phyloP scores from a whole-genome alignment of 2,329 filamentous ascomycete genomes.

The Trichoderma sp. region DNA sequence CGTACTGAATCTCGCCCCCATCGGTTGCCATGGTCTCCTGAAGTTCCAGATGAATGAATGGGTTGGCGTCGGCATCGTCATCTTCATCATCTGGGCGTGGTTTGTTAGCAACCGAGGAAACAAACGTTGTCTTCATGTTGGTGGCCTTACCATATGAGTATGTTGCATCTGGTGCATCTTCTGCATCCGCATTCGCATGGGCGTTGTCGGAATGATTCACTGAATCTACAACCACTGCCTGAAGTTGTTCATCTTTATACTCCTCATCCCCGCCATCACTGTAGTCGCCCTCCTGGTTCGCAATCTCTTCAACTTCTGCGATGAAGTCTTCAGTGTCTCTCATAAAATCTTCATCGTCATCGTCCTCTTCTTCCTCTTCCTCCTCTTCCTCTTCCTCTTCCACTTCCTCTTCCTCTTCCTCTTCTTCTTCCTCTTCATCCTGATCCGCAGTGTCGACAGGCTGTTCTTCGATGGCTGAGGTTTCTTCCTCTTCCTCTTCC shows the following conservation, averaged over 20 bases:
- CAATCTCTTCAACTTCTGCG: constrained; percentile 26
- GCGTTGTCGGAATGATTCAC: background rate
- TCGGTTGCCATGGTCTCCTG: constrained; percentile 27
- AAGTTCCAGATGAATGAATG: constrained; percentile 31
- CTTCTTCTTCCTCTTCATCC: constrained; percentile 4
- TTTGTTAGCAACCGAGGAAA: constrained; percentile 31
- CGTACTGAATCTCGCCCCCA: constrained; percentile 25
- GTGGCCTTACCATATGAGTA: constrained; percentile 31
- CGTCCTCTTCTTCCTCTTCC: constrained; percentile 15
- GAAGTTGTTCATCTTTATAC: constrained; percentile 1
- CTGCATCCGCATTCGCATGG: background rate
- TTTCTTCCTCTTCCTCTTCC: constrained; percentile 22
- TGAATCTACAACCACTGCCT: background rate
- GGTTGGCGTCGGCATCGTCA: constrained; percentile 28
- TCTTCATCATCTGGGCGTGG: constrained; percentile 30
- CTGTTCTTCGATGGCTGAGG: constrained; percentile 21
- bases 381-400: constrained; percentile 15
- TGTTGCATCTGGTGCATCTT: background rate
- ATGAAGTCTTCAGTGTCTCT: constrained; percentile 16
- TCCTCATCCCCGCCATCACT: background rate
- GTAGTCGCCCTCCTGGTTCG: constrained; percentile 7
- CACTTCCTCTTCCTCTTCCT: background rate
- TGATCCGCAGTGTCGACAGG: constrained; percentile 22
- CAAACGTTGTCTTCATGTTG: constrained; percentile 25
- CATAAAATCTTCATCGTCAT: constrained; percentile 18